Conservation (phyloP, 2,329 filamentous ascomycete genomes). For the Aspergillus thermomutatus region DNA sequence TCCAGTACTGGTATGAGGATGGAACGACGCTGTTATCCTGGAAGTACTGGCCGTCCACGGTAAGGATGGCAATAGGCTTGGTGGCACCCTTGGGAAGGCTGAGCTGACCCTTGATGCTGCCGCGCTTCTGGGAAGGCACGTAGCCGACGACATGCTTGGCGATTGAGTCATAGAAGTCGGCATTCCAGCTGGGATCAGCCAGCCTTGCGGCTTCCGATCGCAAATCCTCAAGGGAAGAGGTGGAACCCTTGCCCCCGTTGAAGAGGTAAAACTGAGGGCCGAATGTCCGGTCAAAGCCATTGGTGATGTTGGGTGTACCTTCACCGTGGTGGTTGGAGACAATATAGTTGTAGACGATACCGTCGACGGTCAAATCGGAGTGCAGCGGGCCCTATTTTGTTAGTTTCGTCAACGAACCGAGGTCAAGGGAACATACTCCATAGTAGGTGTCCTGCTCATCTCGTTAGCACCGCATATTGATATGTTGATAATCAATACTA, state of each 20-base stretch:
- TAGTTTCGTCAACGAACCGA: background rate
- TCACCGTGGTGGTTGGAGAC: conserved; percentile 63
- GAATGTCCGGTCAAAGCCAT: conserved; percentile 64
- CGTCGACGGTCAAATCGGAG: conserved; percentile 62
- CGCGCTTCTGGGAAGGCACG: conserved; percentile 51
- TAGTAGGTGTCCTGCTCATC: conserved; percentile 25
- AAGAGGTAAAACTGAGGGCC: conserved; percentile 64
- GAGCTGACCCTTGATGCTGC: conserved; percentile 50
- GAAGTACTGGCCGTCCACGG: conserved; percentile 51
- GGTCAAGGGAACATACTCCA: conserved; percentile 14
- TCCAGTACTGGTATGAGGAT: conserved; percentile 63
- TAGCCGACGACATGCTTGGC: conserved; percentile 59
- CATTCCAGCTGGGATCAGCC: conserved; percentile 54
- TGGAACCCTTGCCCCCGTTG: conserved; percentile 52
- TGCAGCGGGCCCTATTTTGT: conserved; percentile 51
- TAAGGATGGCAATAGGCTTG: conserved; percentile 55
- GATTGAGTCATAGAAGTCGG: conserved; percentile 62
- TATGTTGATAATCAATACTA: conserved; percentile 30
- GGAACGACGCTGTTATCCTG: conserved; percentile 58
- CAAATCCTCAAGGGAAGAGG: conserved; percentile 44
- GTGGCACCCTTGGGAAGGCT: conserved; percentile 51
- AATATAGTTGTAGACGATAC: conserved; percentile 65
- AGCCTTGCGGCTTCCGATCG: conserved; percentile 54
- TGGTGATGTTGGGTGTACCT: conserved; percentile 61
- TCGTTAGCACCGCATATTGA: background rate